Evolutionary conservation across 768 basidiomycete genomes (phyloP).

Genomic region (Pulveroboletus sp.): DNA sequence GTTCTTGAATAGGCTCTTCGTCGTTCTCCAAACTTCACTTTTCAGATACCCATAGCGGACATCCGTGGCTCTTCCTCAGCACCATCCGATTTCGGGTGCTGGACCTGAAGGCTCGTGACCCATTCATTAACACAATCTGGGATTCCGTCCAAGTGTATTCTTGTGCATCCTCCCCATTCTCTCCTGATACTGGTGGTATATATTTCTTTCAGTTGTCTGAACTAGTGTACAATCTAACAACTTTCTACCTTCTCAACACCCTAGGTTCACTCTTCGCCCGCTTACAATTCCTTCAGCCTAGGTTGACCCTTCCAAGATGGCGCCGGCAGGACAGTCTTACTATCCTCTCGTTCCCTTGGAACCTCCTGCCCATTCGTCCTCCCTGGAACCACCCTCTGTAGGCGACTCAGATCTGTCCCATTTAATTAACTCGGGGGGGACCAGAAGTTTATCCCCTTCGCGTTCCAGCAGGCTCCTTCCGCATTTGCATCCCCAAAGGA

Average conservation of each 20-base stretch:
- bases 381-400: not conserved
- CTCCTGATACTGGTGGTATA: not conserved
- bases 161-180: not conserved
- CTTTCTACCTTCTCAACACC: not conserved
- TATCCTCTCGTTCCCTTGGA: slow-evolving; percentile 14
- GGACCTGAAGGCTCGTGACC: too few relatives aligned
- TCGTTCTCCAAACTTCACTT: too few relatives aligned
- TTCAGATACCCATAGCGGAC: too few relatives aligned
- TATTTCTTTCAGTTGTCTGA: not conserved
- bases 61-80: too few relatives aligned
- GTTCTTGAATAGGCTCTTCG: too few relatives aligned
- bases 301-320: slow-evolving; percentile 2
- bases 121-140: too few relatives aligned
- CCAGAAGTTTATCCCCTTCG: not conserved
- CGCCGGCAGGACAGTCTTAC: slow-evolving; percentile 12
- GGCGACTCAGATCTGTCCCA: not conserved
- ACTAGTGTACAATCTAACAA: not conserved
- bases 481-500: slow-evolving; percentile 2
- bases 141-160: too few relatives aligned
- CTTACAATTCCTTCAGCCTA: not conserved
- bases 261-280: slow-evolving; percentile 6
- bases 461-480: slow-evolving; percentile 3
- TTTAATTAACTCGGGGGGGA: not conserved
- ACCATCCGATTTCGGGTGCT: too few relatives aligned
- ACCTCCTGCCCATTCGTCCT: not conserved